Percentiles rank a stretch among this genome's conserved stretches.
These are phyloP conservation scores for Mortierella polycephala DNA, from an alignment of 371 early-diverging fungal species.

Conservation along the genomic window DNA sequence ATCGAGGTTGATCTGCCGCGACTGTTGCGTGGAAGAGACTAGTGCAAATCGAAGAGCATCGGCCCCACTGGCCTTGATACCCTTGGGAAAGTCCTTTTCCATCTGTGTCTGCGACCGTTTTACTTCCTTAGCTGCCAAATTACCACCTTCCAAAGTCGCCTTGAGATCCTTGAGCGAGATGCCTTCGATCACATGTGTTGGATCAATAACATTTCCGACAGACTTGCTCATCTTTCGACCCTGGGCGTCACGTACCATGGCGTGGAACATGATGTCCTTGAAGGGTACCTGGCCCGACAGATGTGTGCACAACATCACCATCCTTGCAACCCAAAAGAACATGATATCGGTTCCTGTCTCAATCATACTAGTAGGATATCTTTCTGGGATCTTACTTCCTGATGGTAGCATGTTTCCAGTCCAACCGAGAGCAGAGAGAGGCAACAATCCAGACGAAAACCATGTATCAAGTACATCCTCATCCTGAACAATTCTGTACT, in stretches of 20 bases:
- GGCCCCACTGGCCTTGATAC: constrained; percentile 97
- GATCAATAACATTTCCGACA: constrained; percentile 98
- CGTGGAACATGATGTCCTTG: constrained; percentile 81
- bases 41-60: constrained; percentile 96
- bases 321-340: constrained; percentile 99
- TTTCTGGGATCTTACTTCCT: constrained; percentile 48
- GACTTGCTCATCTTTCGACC: constrained; percentile 99
- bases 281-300: constrained; percentile 91
- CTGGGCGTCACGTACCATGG: constrained; percentile 94
- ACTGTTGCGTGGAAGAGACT: constrained; percentile 87
- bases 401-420: constrained; percentile 57
- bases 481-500: constrained; percentile 73
- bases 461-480: constrained; percentile 99
- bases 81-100: constrained; percentile 91
- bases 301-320: constrained; percentile 98
- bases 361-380: constrained; percentile 90
- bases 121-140: constrained; percentile 88
- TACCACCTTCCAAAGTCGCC: constrained; percentile 74
- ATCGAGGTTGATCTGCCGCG: constrained; percentile 97
- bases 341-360: constrained; percentile 99
- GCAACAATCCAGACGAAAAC: constrained; percentile 99
- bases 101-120: constrained; percentile 69
- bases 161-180: constrained; percentile 76
- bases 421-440: constrained; percentile 89
- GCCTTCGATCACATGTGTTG: constrained; percentile 95